phyloP scores from a whole-genome alignment of 1,284 basidiomycete genomes.

The Ganoderma meredithae region DNA sequence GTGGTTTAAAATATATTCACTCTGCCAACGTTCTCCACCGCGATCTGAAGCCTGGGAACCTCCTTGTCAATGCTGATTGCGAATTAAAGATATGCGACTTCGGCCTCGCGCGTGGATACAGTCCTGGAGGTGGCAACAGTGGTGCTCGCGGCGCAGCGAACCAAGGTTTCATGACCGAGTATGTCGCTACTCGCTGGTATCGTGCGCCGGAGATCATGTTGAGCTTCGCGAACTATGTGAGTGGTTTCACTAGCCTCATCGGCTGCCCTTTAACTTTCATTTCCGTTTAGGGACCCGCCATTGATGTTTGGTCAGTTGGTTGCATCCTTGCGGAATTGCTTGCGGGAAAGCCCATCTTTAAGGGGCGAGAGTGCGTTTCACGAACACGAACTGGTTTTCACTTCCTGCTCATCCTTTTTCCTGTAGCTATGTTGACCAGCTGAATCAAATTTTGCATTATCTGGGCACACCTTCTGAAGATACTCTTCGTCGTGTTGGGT shows the following conservation, averaged over 20 bases:
- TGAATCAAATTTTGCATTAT: slow-evolving; percentile 98
- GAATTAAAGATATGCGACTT: slow-evolving; percentile 99
- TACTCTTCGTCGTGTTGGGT: slow-evolving; percentile 94
- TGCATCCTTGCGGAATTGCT: slow-evolving; percentile 98
- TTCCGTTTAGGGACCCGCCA: slow-evolving; percentile 70
- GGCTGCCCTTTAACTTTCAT: not conserved
- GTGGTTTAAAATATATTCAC: slow-evolving; percentile 98
- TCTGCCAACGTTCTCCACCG: slow-evolving; percentile 98
- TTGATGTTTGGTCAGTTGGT: slow-evolving; percentile 98
- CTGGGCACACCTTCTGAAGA: slow-evolving; percentile 97
- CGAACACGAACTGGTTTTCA: not conserved
- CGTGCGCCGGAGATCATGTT: slow-evolving; percentile 98
- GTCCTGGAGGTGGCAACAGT: slow-evolving; percentile 54
- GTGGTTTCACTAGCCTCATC: slow-evolving; percentile 37
- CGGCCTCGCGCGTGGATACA: slow-evolving; percentile 95
- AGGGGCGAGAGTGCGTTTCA: slow-evolving; percentile 87
- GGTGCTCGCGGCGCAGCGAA: slow-evolving; percentile 75
- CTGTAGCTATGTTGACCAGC: slow-evolving; percentile 92
- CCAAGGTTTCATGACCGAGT: slow-evolving; percentile 99
- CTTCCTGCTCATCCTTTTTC: slow-evolving; percentile 14
- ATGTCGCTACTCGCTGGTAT: slow-evolving; percentile 98
- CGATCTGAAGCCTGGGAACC: slow-evolving; percentile 96
- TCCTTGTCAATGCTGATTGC: slow-evolving; percentile 98
- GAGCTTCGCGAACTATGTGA: slow-evolving; percentile 93
- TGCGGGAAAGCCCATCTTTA: slow-evolving; percentile 98